Conservation (phyloP, 176 grass and related monocot genomes). For the Ensete glaucum region DNA sequence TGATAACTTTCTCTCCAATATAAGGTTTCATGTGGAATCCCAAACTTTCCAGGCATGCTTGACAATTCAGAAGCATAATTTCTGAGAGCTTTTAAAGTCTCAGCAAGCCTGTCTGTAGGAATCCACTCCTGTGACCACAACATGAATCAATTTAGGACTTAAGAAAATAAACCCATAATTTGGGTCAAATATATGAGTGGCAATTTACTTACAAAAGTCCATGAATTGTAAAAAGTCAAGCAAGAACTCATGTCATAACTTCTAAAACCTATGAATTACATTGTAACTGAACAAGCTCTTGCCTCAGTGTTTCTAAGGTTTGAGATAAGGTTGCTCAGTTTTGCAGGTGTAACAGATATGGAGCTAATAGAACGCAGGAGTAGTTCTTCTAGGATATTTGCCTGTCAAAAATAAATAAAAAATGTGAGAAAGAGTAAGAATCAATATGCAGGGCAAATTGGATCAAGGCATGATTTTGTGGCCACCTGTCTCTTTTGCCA, state of each 20-base stretch:
- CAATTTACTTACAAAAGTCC: background rate
- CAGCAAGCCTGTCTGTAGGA: conserved; percentile 44
- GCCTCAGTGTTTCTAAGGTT: conserved; percentile 72
- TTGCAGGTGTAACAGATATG: conserved; percentile 39
- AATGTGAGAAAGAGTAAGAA: conserved; percentile 21
- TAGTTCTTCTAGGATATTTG: conserved; percentile 82
- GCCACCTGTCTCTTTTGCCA: conserved; percentile 83
- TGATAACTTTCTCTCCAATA: conserved; percentile 66
- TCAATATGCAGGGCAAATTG: conserved; percentile 5
- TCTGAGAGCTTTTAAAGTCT: conserved; percentile 61
- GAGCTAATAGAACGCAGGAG: conserved; percentile 37
- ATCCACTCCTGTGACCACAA: conserved; percentile 59
- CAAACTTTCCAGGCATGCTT: conserved; percentile 38
- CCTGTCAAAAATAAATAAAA: conserved; percentile 36
- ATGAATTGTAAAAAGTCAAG: background rate
- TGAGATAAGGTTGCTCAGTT: conserved; percentile 50
- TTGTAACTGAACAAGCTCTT: conserved; percentile 17
- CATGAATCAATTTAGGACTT: background rate
- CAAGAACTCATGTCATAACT: background rate
- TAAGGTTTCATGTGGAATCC: conserved; percentile 47
- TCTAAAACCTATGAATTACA: background rate
- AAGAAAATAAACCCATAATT: background rate
- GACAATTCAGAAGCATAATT: conserved; percentile 54
- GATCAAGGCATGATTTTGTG: background rate
- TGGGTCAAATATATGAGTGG: background rate